These are phyloP conservation scores for Nitzschia sp. DNA, from an alignment of 108 stramenopile species.

Conservation along the genomic window DNA sequence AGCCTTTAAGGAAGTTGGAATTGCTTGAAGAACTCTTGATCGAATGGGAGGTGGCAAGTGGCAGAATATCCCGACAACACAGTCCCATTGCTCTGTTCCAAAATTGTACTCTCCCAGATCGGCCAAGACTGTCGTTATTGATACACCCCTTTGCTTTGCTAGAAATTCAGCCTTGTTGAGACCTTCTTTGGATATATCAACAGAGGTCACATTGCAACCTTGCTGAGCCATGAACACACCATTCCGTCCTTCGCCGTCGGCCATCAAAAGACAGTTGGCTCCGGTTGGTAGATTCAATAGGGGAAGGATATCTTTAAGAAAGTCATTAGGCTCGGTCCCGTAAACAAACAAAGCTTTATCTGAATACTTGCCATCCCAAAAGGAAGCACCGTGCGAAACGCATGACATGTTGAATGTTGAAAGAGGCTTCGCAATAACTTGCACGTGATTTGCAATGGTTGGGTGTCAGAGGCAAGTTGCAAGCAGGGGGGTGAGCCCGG, in stretches of 20 bases:
- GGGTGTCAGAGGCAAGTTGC: too few species aligned
- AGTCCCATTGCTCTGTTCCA: constrained; percentile 46
- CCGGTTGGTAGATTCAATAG: constrained; percentile 12
- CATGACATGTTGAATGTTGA: background rate
- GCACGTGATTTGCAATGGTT: too few species aligned
- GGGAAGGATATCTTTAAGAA: constrained; percentile 21
- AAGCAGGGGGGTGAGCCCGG: too few species aligned
- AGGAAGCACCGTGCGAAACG: background rate
- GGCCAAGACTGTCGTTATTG: constrained; percentile 30
- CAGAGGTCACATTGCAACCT: constrained; percentile 40
- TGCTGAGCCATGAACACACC: constrained; percentile 44
- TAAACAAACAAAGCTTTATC: constrained; percentile 32
- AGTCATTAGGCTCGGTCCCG: constrained; percentile 58
- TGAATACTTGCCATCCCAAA: constrained; percentile 49
- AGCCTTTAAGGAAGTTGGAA: constrained; percentile 38
- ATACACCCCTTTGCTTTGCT: constrained; percentile 30
- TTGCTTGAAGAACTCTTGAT: constrained; percentile 23
- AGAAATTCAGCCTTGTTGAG: constrained; percentile 42
- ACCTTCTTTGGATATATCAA: constrained; percentile 46
- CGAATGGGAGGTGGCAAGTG: constrained; percentile 51
- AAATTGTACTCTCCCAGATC: constrained; percentile 47
- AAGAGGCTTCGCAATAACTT: too few species aligned
- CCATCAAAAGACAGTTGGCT: constrained; percentile 38
- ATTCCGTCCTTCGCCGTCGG: constrained; percentile 62
- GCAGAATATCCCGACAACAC: constrained; percentile 54